Evolutionary conservation across 257 asterid genomes (phyloP).

Genomic region (Pogostemon cablin): DNA sequence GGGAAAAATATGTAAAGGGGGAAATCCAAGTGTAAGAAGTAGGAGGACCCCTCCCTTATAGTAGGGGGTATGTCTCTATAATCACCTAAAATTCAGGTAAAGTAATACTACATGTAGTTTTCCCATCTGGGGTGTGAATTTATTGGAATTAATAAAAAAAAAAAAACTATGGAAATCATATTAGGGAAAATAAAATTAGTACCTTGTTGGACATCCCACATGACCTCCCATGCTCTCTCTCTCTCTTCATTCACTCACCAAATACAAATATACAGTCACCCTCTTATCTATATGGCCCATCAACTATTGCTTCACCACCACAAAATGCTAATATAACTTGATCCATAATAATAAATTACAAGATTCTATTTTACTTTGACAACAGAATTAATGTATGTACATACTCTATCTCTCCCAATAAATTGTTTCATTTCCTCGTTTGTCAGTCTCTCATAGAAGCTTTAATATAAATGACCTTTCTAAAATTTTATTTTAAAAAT

Average conservation of each 20-base stretch:
- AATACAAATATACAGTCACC: too few species aligned
- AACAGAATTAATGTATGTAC: too few species aligned
- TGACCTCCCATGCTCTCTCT: conserved; percentile 67
- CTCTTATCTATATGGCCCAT: conserved; percentile 47
- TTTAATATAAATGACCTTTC: too few species aligned
- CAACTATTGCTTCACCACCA: conserved; percentile 52
- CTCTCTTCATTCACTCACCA: too few species aligned
- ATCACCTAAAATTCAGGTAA: conserved; percentile 43
- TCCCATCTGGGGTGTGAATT: conserved; percentile 8
- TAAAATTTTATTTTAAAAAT: too few species aligned
- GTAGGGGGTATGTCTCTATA: conserved; percentile 24
- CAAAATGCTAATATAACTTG: conserved; percentile 35
- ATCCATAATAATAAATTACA: neutral
- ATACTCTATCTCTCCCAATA: too few species aligned
- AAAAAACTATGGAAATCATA: conserved; percentile 20
- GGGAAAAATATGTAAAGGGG: too few species aligned
- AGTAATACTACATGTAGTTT: conserved; percentile 4
- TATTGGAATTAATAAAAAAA: conserved; percentile 13
- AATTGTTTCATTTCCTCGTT: too few species aligned
- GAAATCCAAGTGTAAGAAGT: conserved; percentile 16
- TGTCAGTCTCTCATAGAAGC: too few species aligned
- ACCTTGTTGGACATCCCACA: conserved; percentile 60
- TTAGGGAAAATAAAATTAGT: conserved; percentile 27
- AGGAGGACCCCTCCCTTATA: conserved; percentile 25
- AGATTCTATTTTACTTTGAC: conserved; percentile 32